Evolutionary conservation across 140 eudicot genomes (phyloP).

Genomic region (Ambrosia hybrid): DNA sequence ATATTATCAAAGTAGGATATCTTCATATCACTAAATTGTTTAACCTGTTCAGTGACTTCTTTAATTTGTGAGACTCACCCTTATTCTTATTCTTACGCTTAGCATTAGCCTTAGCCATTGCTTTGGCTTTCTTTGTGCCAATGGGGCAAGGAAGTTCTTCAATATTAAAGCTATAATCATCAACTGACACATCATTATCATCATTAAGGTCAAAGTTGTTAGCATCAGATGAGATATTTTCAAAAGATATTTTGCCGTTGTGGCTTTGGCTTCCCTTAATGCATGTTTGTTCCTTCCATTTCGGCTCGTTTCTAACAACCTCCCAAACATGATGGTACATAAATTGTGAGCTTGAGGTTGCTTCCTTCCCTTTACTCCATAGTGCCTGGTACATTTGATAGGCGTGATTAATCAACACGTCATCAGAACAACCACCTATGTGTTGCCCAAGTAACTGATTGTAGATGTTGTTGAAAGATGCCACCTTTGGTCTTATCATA

Average conservation of each 20-base stretch:
- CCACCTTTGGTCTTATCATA: no score
- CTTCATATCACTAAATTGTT: neutral
- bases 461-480: neutral
- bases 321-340: neutral
- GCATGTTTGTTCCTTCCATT: neutral
- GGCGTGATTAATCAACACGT: neutral
- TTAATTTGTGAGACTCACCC: neutral
- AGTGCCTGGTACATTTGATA: neutral
- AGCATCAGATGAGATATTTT: neutral
- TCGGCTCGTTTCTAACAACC: neutral
- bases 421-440: neutral
- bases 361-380: neutral
- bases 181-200: neutral
- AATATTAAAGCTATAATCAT: neutral
- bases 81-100: neutral
- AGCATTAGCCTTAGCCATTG: neutral
- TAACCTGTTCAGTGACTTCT: neutral
- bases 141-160: neutral
- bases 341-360: neutral
- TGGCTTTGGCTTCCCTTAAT: neutral
- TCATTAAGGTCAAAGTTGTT: constrained; percentile 6
- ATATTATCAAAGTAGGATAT: neutral
- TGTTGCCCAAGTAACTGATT: neutral
- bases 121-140: neutral
- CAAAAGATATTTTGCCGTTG: neutral